Base-by-base conservation (phyloP, 1,284 basidiomycete species). In the Tilletia indica region DNA sequence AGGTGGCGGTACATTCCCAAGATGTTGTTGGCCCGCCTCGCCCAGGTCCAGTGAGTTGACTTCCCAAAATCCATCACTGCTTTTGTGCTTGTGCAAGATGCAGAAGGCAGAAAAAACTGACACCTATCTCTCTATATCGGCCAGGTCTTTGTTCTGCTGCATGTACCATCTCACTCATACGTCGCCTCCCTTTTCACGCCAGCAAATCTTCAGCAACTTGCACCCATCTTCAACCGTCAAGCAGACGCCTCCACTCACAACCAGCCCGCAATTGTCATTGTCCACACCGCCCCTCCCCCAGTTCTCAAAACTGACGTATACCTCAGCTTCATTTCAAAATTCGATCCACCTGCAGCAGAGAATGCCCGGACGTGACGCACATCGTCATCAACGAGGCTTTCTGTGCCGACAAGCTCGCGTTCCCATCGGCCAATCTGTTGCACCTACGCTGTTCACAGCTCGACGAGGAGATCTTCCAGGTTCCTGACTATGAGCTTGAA, bases 371-470 rank as follows among this genome's bases (percentile, higher is more conserved):
- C 38, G 87, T 88, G n/a, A 86, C 91, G 79, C 68, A 75, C 71
- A 67, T 83, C 71, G 49, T 75, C 58, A 87, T 91, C 19, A 90
- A 91, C 48, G 86, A 87, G 45, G 86, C 88, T 73, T 86, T 90
- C 70, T 86, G 86, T 54, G 85, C 89, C 4, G 89, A 96, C 84
- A 89, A 88, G 3, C 86, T 92, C 34, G 90, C 90, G 16, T 95
- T 93, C 80, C 91, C 90, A 0, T 91, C 90, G 31, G 89, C 90
- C 9, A 90, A 91, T 2, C 89, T 89, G 77, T 89, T 89, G 72
- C 90, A 92, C 69, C 86, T 93, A 21, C 88, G 89, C 58, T 87
- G 97, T 4, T 89, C 89, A 74, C 86, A 90, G 71, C 86, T 97
- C 45, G 92, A 97, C 79, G 75, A 87, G 0, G 83, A 88, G 1